Evolutionary conservation across 2,329 filamentous ascomycete species (phyloP), one percentile per base, ranked within the genome.

Genomic region (Tetracladium maxilliforme): DNA sequence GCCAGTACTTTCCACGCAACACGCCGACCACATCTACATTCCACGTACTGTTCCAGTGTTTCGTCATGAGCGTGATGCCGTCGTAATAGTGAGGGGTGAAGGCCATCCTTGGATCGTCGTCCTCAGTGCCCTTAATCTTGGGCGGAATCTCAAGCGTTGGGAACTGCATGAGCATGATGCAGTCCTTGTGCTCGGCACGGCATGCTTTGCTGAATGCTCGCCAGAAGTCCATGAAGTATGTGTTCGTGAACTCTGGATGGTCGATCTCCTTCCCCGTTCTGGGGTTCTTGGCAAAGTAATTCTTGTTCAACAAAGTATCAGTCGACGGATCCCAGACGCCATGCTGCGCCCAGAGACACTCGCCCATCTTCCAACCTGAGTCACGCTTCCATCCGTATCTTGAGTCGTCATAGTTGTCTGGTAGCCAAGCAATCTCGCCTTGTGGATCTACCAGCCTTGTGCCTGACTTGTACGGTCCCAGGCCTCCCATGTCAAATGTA

Each of bases 81-180:
- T 98, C 90, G 48, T 98, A 98, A 46, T 82, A 98, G 51, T 98
- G 90, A 3, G 86, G 83, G 7, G 90, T 77, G 47, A 94, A 95
- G 3, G 86, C 79, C 67, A 95, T 77, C 33, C 76, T 81, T 4
- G 73, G 72, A 38, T 98, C 86, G 39, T 95, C 86, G 43, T 95
- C 87, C 15, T 64, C 57, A 0, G 86, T 93, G 9, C 74, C 86
- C 48, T 90, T 92, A 45, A 95, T 77, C 22, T 61, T 61, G 0
- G 92, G 90, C 1, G 90, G 90, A 9, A 98, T 69, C 52, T 98
- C 90, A 37, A 94, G 68, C 0, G 90, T 84, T 0, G 87, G 82
- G 8, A 81, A 86, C 43, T 98, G 87, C 49, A 87, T 84, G 29
- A 98, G 69, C 56, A 98, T 67, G 31, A 95, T 80, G 14, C 81